phyloP scores from a whole-genome alignment of 2,329 filamentous ascomycete genomes.

The Ophiognomonia clavigignenti-juglandacearum region DNA sequence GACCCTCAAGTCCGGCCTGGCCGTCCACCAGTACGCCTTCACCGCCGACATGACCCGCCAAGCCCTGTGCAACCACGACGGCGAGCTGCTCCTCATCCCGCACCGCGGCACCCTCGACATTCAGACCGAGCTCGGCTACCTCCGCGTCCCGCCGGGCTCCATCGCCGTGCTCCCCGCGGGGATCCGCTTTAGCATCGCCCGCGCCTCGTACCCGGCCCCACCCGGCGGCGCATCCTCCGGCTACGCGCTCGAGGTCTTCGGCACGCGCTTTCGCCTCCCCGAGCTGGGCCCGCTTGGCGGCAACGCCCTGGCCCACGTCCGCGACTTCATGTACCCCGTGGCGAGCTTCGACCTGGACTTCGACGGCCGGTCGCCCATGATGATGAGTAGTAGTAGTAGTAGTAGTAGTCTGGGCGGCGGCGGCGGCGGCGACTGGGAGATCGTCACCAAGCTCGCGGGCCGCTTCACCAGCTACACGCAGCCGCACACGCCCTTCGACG shows the following conservation, averaged over 20 bases:
- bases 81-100: constrained; percentile 60
- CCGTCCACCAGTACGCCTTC: constrained; percentile 43
- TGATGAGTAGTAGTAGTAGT: neutral
- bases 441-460: constrained; percentile 56
- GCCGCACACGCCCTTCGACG: constrained; percentile 59
- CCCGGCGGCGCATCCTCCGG: constrained; percentile 4
- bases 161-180: constrained; percentile 61
- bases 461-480: constrained; percentile 55
- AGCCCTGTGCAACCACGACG: constrained; percentile 51
- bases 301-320: constrained; percentile 57
- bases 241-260: constrained; percentile 60
- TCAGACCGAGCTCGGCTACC: constrained; percentile 60
- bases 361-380: neutral
- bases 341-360: constrained; percentile 41
- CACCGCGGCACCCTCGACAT: constrained; percentile 60
- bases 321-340: constrained; percentile 59
- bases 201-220: constrained; percentile 52
- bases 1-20: constrained; percentile 43
- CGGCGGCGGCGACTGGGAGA: constrained; percentile 14
- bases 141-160: constrained; percentile 55
- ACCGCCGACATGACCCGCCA: constrained; percentile 40
- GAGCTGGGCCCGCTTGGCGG: constrained; percentile 62
- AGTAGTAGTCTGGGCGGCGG: neutral
- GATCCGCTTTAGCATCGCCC: constrained; percentile 52
- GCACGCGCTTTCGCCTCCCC: constrained; percentile 57